Evolutionary conservation across 2,329 filamentous ascomycete genomes (phyloP), one percentile per base, ranked within the genome.

Genomic region (Cordyceps farinosa): DNA sequence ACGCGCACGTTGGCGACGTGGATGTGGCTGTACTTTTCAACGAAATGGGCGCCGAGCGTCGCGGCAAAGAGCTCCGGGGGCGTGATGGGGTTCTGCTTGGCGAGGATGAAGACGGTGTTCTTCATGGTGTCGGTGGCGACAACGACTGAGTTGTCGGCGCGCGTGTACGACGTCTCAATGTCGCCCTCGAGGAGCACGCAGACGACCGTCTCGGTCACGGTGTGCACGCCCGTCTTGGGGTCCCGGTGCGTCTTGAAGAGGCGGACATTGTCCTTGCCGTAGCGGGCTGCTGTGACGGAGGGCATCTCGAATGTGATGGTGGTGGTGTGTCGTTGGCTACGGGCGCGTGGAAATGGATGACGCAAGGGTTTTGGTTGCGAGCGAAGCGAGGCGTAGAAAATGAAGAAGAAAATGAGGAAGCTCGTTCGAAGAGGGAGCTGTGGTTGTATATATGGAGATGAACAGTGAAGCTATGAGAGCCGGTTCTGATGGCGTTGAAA

Each of bases 71-170:
- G 87, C 82, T 99, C 95, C 0, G 95, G 94, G 17, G 95, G 93
- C 69, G 89, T 92, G 70, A 99, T 90, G 40, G 93, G 91, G 80
- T 96, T 84, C 79, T 96, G 89, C 81, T 97, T 97, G 73, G 95
- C 94, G 73, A 91, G 89, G 79, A 99, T 92, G 82, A 95, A 97
- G 74, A 91, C 88, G 70, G 90, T 98, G 80, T 99, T 97, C 82
- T 99, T 99, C 80, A 98, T 96, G 32, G 92, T 94, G 78, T 99
- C 95, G 65, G 95, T 99, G 67, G 95, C 92, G 65, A 99, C 94
- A 64, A 99, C 87, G 68, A 96, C 91, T 71, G 89, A 90, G 84
- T 99, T 99, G 81, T 99, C 93, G 70, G 92, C 94, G 73, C 85
- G 78, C 66, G 94, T 99, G 84, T 97, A 99, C 67, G 91, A 96